Evolutionary conservation across 192 early-diverging fungal genomes (phyloP).

Genomic region (Polychytrium aggregatum): DNA sequence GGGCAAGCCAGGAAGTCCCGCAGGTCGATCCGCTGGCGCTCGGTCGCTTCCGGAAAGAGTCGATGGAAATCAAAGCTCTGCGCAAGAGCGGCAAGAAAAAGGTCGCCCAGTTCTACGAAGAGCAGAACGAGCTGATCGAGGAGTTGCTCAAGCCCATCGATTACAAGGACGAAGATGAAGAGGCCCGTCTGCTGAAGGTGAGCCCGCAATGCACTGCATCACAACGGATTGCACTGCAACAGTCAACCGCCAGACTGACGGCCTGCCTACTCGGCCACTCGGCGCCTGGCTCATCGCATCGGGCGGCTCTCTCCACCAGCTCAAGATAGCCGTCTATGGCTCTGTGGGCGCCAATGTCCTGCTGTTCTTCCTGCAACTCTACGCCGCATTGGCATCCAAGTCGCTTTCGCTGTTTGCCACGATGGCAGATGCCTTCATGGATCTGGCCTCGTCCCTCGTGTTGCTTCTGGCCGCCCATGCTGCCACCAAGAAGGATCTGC

Average conservation of each 20-base stretch:
- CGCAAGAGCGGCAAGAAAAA: slow-evolving; percentile 25
- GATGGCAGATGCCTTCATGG: slow-evolving; percentile 57
- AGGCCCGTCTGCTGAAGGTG: slow-evolving; percentile 16
- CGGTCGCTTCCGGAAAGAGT: too few relatives aligned
- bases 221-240: too few relatives aligned
- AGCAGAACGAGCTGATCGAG: slow-evolving; percentile 75
- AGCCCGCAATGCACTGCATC: too few relatives aligned
- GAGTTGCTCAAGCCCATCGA: slow-evolving; percentile 47
- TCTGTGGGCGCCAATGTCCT: slow-evolving; percentile 52
- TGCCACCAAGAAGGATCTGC: slow-evolving; percentile 32
- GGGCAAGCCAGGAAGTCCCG: too few relatives aligned
- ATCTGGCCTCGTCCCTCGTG: slow-evolving; percentile 16
- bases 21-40: too few relatives aligned
- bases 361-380: slow-evolving; percentile 53
- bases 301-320: too few relatives aligned
- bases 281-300: too few relatives aligned
- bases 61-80: too few relatives aligned
- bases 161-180: slow-evolving; percentile 10
- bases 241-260: too few relatives aligned
- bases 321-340: slow-evolving; percentile 60
- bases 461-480: slow-evolving; percentile 15
- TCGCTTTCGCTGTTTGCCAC: slow-evolving; percentile 62
- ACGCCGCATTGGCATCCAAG: slow-evolving; percentile 46
- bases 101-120: slow-evolving; percentile 61
- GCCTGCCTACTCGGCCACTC: too few relatives aligned